phyloP scores from a whole-genome alignment of 495 filamentous ascomycete species.

The Physcia stellaris region DNA sequence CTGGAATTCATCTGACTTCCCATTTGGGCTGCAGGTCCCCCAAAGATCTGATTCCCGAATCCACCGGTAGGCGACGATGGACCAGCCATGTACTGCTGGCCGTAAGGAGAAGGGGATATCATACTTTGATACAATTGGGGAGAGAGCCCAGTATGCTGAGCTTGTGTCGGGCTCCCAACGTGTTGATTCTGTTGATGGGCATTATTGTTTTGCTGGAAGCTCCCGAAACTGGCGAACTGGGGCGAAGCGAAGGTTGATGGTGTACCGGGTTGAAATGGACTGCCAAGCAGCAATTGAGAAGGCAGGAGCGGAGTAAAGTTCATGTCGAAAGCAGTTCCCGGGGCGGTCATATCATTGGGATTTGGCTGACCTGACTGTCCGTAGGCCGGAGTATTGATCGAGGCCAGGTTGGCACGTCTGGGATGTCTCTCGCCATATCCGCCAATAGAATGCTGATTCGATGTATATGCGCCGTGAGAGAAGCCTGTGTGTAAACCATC shows the following conservation, averaged over 20 bases:
- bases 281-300: constrained; percentile 86
- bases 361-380: constrained; percentile 39
- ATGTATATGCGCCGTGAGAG: constrained; percentile 78
- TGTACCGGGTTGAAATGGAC: constrained; percentile 91
- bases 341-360: constrained; percentile 64
- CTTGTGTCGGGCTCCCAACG: constrained; percentile 46
- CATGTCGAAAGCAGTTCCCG: constrained; percentile 88
- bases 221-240: constrained; percentile 74
- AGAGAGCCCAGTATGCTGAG: constrained; percentile 48
- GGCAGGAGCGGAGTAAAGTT: constrained; percentile 93
- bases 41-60: constrained; percentile 42
- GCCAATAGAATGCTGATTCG: constrained; percentile 51
- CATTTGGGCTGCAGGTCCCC: constrained; percentile 54
- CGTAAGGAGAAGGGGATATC: constrained; percentile 61
- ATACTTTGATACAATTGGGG: constrained; percentile 66
- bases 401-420: constrained; percentile 73
- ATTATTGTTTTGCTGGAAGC: constrained; percentile 56
- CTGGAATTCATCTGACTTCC: constrained; percentile 76
- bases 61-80: constrained; percentile 74
- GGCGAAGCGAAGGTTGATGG: constrained; percentile 80
- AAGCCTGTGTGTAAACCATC: constrained; percentile 59
- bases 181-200: constrained; percentile 44
- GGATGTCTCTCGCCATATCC: constrained; percentile 74
- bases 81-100: constrained; percentile 56
- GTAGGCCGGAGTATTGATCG: constrained; percentile 68